Conservation (phyloP, 805 yeast species). For the Candida loeiensis region DNA sequence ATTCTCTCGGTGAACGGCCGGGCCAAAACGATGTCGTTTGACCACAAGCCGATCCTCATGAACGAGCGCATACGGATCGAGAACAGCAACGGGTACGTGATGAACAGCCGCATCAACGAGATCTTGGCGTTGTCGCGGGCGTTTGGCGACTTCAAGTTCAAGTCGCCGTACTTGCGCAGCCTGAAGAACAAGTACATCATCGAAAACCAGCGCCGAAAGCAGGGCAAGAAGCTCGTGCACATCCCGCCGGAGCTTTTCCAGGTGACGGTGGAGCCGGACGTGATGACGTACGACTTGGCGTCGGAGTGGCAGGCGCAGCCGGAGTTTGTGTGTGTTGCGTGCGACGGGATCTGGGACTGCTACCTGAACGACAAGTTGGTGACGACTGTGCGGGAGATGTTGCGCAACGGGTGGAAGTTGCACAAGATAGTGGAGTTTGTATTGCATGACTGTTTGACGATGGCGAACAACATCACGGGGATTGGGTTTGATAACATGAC, state of each 20-base stretch:
- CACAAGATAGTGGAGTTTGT: conserved; percentile 57
- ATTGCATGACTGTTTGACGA: conserved; percentile 61
- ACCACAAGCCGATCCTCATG: conserved; percentile 43
- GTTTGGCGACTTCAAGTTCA: conserved; percentile 43
- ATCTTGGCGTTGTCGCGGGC: conserved; percentile 43
- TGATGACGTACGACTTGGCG: conserved; percentile 34
- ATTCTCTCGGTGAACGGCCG: conserved; percentile 51
- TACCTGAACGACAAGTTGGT: conserved; percentile 54
- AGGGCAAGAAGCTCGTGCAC: conserved; percentile 18
- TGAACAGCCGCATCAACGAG: conserved; percentile 40
- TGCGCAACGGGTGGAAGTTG: conserved; percentile 54
- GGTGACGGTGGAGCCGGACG: conserved; percentile 43
- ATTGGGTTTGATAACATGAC: conserved; percentile 85
- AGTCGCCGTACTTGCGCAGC: conserved; percentile 33
- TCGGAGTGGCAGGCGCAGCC: conserved; percentile 16
- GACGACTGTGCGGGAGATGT: conserved; percentile 51
- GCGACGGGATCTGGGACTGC: conserved; percentile 49
- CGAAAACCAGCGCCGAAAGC: conserved; percentile 13
- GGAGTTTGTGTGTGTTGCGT: conserved; percentile 41
- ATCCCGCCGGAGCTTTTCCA: conserved; percentile 43
- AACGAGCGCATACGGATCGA: conserved; percentile 43
- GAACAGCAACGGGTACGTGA: conserved; percentile 37
- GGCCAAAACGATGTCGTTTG: conserved; percentile 49
- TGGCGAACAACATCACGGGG: conserved; percentile 73
- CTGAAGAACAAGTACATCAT: conserved; percentile 29